Evolutionary conservation across 176 grass and related monocot genomes (phyloP).

Genomic region (Cymbopogon citratus): DNA sequence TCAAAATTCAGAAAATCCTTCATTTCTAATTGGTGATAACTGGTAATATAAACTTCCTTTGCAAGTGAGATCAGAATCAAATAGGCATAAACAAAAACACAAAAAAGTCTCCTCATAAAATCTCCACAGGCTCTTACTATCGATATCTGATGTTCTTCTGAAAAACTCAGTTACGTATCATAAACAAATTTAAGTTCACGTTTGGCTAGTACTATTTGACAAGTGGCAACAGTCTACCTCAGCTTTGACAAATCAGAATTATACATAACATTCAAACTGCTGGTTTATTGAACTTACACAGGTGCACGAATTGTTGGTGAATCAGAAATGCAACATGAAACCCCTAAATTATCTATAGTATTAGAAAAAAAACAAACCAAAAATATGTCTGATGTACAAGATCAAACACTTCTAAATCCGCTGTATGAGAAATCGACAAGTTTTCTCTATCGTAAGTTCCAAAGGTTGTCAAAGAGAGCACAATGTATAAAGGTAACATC

Average conservation of each 20-base stretch:
- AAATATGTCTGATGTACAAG: not conserved
- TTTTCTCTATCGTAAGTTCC: not conserved
- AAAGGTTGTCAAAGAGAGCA: not conserved
- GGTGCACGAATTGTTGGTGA: not conserved
- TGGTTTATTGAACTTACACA: not conserved
- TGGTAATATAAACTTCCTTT: not conserved
- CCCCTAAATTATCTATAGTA: not conserved
- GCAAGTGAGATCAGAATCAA: no score
- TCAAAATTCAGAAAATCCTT: not conserved
- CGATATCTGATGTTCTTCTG: not conserved
- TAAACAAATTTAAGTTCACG: not conserved
- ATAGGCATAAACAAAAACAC: not conserved
- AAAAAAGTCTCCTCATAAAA: not conserved
- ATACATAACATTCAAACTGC: not conserved
- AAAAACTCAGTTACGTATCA: not conserved
- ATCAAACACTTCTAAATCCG: not conserved
- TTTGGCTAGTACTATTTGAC: not conserved
- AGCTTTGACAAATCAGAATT: not conserved
- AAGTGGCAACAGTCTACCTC: conserved; percentile 9
- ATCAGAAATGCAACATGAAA: not conserved
- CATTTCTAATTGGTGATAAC: not conserved
- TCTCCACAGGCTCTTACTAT: not conserved
- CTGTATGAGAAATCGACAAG: not conserved
- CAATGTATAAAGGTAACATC: not conserved
- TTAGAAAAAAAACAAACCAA: not conserved